Percentiles rank a stretch among this genome's conserved stretches.
phyloP scores from a whole-genome alignment of 306 rosid species.

The Neltuma alba region DNA sequence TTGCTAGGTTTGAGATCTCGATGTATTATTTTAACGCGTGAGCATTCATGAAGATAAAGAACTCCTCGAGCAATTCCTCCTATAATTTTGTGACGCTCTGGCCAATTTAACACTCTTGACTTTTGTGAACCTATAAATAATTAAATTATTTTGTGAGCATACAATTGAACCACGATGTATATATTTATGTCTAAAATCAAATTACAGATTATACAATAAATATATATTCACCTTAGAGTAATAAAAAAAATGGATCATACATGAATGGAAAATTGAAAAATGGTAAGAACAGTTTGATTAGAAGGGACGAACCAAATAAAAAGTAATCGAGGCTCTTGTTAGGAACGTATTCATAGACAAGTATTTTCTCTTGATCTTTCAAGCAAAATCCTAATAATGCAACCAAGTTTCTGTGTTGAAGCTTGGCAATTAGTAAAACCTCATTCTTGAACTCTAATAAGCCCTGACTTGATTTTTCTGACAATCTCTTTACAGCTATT shows the following conservation, averaged over 20 bases:
- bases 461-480: too few species aligned
- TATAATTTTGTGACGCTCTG: neutral
- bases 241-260: neutral
- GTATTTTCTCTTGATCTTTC: neutral
- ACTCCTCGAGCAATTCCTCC: neutral
- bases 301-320: conserved; percentile 1
- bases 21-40: too few species aligned
- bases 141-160: neutral
- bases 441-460: too few species aligned
- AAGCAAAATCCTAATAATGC: neutral
- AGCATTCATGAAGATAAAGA: too few species aligned
- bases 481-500: too few species aligned
- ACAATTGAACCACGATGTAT: neutral
- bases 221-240: neutral
- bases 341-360: neutral
- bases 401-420: too few species aligned
- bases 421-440: too few species aligned
- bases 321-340: neutral
- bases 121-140: neutral
- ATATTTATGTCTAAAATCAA: too few species aligned
- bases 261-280: neutral
- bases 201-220: neutral
- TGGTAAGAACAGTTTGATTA: neutral
- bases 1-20: too few species aligned
- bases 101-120: neutral